Evolutionary conservation across 805 yeast species (phyloP).

Genomic region (Wickerhamomyces mucosus): DNA sequence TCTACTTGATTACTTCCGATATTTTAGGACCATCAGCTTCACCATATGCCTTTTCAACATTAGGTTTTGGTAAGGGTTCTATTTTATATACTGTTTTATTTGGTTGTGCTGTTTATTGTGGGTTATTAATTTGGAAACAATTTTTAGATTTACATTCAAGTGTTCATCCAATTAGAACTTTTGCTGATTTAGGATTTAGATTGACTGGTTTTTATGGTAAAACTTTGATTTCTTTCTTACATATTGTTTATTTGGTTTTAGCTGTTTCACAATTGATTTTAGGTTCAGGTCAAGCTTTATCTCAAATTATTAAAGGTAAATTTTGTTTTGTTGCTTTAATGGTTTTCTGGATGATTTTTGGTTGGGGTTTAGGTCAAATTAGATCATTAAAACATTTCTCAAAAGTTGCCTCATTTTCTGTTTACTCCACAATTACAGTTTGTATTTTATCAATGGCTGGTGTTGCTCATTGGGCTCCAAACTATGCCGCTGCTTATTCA

Average conservation of each 20-base stretch:
- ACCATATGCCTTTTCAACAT: slow-evolving; percentile 33
- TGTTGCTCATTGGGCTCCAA: slow-evolving; percentile 25
- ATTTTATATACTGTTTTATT: slow-evolving; percentile 33
- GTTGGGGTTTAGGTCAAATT: slow-evolving; percentile 34
- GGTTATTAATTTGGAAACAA: slow-evolving; percentile 27
- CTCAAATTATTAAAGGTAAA: slow-evolving; percentile 26
- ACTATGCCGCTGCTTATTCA: slow-evolving; percentile 21
- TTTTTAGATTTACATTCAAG: slow-evolving; percentile 30
- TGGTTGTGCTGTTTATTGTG: slow-evolving; percentile 32
- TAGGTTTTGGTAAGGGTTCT: slow-evolving; percentile 38
- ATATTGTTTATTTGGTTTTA: slow-evolving; percentile 32
- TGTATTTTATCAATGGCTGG: slow-evolving; percentile 35
- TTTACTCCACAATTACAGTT: slow-evolving; percentile 37
- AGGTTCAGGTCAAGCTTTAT: slow-evolving; percentile 32
- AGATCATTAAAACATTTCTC: slow-evolving; percentile 29
- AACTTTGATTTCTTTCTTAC: slow-evolving; percentile 26
- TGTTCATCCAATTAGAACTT: slow-evolving; percentile 33
- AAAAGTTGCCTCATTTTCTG: slow-evolving; percentile 33
- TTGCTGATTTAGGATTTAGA: slow-evolving; percentile 33
- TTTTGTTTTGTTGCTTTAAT: slow-evolving; percentile 33
- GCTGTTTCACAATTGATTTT: slow-evolving; percentile 34
- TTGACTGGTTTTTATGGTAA: slow-evolving; percentile 26
- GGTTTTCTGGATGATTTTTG: slow-evolving; percentile 33
- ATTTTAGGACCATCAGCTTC: slow-evolving; percentile 38
- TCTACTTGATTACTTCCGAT: slow-evolving; percentile 38